Percentiles rank a stretch among this genome's conserved stretches.
phyloP scores from a whole-genome alignment of 164 flowering plant species.

The Aristolochia californica region DNA sequence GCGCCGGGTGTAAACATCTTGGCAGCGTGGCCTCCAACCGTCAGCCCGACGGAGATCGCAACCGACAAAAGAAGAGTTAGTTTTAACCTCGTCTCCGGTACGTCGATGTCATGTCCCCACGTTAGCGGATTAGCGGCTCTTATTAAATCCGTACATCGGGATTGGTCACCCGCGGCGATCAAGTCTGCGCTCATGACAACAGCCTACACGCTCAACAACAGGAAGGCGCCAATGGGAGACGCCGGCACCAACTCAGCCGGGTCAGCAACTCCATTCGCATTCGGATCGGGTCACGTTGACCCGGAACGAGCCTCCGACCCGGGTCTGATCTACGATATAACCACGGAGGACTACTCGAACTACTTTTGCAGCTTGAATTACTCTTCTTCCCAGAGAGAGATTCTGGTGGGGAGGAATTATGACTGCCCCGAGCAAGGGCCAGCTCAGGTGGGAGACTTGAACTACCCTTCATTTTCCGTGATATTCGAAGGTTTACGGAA shows the following conservation, averaged over 20 bases:
- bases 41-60: constrained; percentile 29
- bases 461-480: constrained; percentile 66
- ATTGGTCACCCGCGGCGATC: constrained; percentile 64
- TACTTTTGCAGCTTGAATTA: constrained; percentile 55
- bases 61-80: constrained; percentile 40
- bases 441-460: constrained; percentile 37
- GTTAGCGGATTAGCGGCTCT: constrained; percentile 62
- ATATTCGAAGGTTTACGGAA: constrained; percentile 15
- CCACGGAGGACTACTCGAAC: constrained; percentile 34
- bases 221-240: constrained; percentile 27
- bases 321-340: constrained; percentile 50
- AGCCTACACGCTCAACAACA: constrained; percentile 37
- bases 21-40: constrained; percentile 61
- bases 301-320: constrained; percentile 56
- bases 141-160: constrained; percentile 40
- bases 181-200: constrained; percentile 83
- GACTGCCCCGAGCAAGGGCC: constrained; percentile 21
- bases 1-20: constrained; percentile 70
- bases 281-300: constrained; percentile 70
- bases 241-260: constrained; percentile 10
- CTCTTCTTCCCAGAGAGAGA: constrained; percentile 26
- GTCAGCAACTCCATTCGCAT: constrained; percentile 41
- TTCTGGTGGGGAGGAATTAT: constrained; percentile 22
- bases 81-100: constrained; percentile 63
- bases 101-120: constrained; percentile 85